A percentile compares a stretch with the other conserved stretches of the same genome.
phyloP scores from a whole-genome alignment of 148 eudicot species.

The Amaranthus hypochondriacus region DNA sequence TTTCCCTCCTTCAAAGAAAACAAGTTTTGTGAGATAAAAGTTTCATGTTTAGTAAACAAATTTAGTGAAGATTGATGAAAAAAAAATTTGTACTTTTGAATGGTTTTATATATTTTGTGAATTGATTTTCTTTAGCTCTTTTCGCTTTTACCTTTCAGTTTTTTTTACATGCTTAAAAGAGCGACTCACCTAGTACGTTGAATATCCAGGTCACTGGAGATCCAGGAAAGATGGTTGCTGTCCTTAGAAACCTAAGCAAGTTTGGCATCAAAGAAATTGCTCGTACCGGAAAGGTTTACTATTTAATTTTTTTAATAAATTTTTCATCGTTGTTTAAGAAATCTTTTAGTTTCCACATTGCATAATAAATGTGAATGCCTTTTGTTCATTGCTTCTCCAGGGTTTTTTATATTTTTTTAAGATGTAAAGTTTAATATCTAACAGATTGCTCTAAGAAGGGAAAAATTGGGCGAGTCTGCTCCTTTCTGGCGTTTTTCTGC shows the following conservation, averaged over 20 bases:
- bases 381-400: background rate
- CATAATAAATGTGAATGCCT: background rate
- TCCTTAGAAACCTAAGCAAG: slow-evolving; percentile 66
- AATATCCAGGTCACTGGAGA: slow-evolving; percentile 79
- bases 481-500: slow-evolving; percentile 97
- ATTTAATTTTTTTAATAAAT: no score
- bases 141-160: slow-evolving; percentile 1
- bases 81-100: no score
- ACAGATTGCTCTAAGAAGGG: slow-evolving; percentile 85
- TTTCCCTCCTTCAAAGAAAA: no score
- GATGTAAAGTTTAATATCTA: background rate
- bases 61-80: no score
- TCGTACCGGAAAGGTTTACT: slow-evolving; percentile 84
- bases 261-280: slow-evolving; percentile 80
- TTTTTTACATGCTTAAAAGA: background rate
- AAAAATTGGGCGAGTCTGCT: slow-evolving; percentile 82
- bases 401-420: background rate
- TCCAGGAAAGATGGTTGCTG: slow-evolving; percentile 90
- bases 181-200: slow-evolving; percentile 5
- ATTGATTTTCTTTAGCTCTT: background rate
- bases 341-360: background rate
- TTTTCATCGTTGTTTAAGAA: no score
- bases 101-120: background rate
- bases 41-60: no score
- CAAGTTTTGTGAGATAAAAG: no score